Conservation (phyloP, 75 land plant genomes). For the Azolla pinnata region DNA sequence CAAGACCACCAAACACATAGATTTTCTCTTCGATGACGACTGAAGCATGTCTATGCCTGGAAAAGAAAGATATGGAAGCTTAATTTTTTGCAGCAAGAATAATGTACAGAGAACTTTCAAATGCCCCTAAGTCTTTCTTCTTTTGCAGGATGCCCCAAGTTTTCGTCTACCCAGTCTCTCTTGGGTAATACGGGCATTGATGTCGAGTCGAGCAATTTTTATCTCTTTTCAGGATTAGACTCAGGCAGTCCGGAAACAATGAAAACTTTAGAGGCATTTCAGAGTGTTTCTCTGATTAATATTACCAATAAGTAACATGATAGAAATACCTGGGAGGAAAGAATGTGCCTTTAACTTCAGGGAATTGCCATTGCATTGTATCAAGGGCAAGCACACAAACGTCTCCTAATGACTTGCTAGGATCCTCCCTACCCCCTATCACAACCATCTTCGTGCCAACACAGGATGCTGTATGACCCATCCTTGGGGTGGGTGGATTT, state of each 20-base stretch:
- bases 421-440: constrained; percentile 87
- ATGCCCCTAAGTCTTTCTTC: too few species aligned
- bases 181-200: too few species aligned
- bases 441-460: constrained; percentile 50
- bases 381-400: constrained; percentile 51
- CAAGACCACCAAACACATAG: constrained; percentile 78
- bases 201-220: too few species aligned
- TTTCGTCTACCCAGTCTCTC: too few species aligned
- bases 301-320: neutral
- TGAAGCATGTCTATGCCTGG: constrained; percentile 92
- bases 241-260: too few species aligned
- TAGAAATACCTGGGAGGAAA: constrained; percentile 62
- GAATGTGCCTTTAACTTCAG: constrained; percentile 40
- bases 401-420: constrained; percentile 50
- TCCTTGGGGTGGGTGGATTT: constrained; percentile 43
- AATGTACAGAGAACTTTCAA: too few species aligned
- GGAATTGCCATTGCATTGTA: constrained; percentile 30
- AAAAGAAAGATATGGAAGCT: neutral
- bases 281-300: too few species aligned
- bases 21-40: constrained; percentile 53
- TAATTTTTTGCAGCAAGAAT: too few species aligned
- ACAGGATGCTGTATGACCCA: constrained; percentile 63
- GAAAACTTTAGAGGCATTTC: too few species aligned
- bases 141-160: too few species aligned
- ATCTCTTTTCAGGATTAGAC: too few species aligned